Evolutionary conservation across 768 basidiomycete genomes (phyloP), one percentile per base, ranked within the genome.

Genomic region (Phylloporus rhodoxanthus): DNA sequence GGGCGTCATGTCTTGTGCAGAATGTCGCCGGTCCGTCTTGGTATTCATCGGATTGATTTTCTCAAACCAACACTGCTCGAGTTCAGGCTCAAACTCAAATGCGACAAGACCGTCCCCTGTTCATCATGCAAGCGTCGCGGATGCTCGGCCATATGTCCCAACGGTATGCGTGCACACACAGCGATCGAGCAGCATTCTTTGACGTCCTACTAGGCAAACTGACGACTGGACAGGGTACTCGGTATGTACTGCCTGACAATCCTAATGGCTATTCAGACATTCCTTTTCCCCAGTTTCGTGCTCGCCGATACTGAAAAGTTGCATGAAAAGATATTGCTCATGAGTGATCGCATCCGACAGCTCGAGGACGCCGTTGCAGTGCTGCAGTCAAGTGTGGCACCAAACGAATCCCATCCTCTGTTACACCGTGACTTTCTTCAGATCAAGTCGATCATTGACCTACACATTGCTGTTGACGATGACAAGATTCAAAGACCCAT

Each of bases 71-170:
- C 41, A n/a, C 33, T 19, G 2, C 13, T 10, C 15, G 5, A 21
- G 15, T 7, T 17, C 57, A 84, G 83, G 25, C 72, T 86, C 34
- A 85, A 85, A 60, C 63, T 85, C 38, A 85, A 83, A 65, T 88
- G 86, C 65, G 84, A 87, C 68, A 88, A 87, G 66, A 84, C 77
- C 3, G 77, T 75, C 11, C 74, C 73, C 1, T 76, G 75, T 54
- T 69, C 73, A 1, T 77, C 74, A 5, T 84, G 86, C 64, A 85
- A 81, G 61, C 79, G 86, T 36, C 72, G 86, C 56, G 86, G 86
- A 25, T 88, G 86, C 58, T 78, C 82, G 5, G 81, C 82, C 10
- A 88, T 89, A 47, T 89, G 87, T 67, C 85, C 85, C 3, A 87
- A 87, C 57, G 85, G 70, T 63, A 52, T 14, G 52, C 28, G 7